Conservation (phyloP, 73 alveolate species). For the Stentor coeruleus region DNA sequence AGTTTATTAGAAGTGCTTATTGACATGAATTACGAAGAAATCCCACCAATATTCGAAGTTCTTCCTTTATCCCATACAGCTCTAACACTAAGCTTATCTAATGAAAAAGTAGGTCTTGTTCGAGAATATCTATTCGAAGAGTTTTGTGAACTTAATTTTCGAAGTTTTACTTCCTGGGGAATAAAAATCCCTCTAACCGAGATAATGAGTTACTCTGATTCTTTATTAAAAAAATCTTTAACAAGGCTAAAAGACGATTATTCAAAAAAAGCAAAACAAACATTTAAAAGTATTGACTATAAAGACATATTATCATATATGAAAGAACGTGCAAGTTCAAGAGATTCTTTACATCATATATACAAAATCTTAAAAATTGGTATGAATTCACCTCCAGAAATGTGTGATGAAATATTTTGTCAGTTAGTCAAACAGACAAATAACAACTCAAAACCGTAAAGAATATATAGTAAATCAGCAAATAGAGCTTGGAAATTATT, state of each 20-base stretch:
- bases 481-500: background rate
- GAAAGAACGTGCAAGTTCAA: constrained; percentile 5
- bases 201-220: background rate
- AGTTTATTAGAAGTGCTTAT: background rate
- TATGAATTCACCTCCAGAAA: constrained; percentile 5
- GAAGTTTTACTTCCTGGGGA: constrained; percentile 13
- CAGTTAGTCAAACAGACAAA: constrained; percentile 21
- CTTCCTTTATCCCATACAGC: constrained; percentile 3
- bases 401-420: constrained; percentile 15
- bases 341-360: background rate
- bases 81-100: background rate
- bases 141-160: constrained; percentile 5
- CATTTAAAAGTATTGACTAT: constrained; percentile 10
- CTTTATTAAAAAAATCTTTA: background rate
- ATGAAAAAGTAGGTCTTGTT: constrained; percentile 7
- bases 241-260: background rate
- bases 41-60: background rate
- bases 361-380: background rate
- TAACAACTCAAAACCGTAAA: background rate
- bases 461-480: background rate
- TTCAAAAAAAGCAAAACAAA: background rate
- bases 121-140: constrained; percentile 1
- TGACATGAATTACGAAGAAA: background rate
- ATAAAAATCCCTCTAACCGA: constrained; percentile 8
- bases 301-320: constrained; percentile 4